Evolutionary conservation across 2,329 filamentous ascomycete species (phyloP).

Genomic region (Fusarium cyanostomum): DNA sequence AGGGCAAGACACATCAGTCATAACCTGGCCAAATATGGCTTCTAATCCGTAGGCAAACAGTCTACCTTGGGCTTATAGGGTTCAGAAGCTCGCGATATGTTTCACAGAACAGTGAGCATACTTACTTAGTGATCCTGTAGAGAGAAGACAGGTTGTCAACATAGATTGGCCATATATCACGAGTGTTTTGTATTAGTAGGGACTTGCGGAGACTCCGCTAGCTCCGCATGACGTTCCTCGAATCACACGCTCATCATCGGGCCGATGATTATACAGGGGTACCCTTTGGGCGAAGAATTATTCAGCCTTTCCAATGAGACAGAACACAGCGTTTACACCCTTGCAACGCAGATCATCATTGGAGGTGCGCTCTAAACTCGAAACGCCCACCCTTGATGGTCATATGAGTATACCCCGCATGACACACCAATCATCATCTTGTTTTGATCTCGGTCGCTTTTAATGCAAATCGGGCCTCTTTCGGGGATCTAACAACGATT

Average conservation of each 20-base stretch:
- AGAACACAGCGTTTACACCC: background rate
- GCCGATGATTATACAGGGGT: background rate
- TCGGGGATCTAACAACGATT: background rate
- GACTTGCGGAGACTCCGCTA: too few species aligned
- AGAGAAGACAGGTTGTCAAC: too few species aligned
- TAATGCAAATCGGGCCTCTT: conserved; percentile 1
- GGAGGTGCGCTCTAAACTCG: background rate
- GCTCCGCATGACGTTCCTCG: background rate
- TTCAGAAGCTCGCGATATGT: too few species aligned
- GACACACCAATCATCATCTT: conserved; percentile 1
- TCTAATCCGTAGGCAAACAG: too few species aligned
- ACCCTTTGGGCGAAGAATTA: background rate
- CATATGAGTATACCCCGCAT: conserved; percentile 24
- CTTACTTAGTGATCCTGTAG: too few species aligned
- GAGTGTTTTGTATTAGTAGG: too few species aligned
- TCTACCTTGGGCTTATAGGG: too few species aligned
- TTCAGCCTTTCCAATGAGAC: background rate
- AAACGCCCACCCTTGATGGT: conserved; percentile 18
- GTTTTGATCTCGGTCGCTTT: background rate
- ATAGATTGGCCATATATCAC: too few species aligned
- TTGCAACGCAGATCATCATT: conserved; percentile 17
- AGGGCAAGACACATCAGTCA: too few species aligned
- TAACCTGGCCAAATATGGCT: too few species aligned
- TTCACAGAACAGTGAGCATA: too few species aligned
- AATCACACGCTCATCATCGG: background rate